These are phyloP conservation scores for Bisporella sp. DNA, from an alignment of 2,329 filamentous ascomycete genomes.

Conservation along the genomic window DNA sequence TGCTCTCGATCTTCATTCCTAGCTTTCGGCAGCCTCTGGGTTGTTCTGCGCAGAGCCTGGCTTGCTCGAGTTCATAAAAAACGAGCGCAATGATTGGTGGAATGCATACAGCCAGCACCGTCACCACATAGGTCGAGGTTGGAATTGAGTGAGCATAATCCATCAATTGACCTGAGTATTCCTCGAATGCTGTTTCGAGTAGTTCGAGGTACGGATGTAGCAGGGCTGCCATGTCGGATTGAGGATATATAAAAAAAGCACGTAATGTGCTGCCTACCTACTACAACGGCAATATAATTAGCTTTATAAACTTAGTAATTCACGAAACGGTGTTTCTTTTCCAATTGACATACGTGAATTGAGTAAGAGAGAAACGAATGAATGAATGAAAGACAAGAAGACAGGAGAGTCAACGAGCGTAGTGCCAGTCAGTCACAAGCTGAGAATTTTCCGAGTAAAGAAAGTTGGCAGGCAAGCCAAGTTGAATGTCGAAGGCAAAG, in stretches of 20 bases:
- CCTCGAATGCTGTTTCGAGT: slow-evolving; percentile 19
- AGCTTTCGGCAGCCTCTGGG: slow-evolving; percentile 45
- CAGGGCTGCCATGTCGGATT: slow-evolving; percentile 17
- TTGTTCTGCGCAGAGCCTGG: slow-evolving; percentile 24
- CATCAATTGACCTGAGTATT: slow-evolving; percentile 22
- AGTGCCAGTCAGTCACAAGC: too few relatives aligned
- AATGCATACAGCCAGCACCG: slow-evolving; percentile 24
- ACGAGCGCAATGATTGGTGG: slow-evolving; percentile 25
- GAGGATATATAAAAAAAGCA: slow-evolving; percentile 12
- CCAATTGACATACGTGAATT: background rate
- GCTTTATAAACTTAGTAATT: too few relatives aligned
- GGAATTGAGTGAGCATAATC: slow-evolving; percentile 22
- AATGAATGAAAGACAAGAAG: too few relatives aligned
- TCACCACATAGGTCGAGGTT: slow-evolving; percentile 23
- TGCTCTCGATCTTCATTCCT: slow-evolving; percentile 40
- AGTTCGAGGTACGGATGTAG: slow-evolving; percentile 20
- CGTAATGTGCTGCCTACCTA: slow-evolving; percentile 19
- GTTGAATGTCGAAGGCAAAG: too few relatives aligned
- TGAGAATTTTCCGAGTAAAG: too few relatives aligned
- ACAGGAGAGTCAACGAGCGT: too few relatives aligned
- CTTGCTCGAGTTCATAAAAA: slow-evolving; percentile 26
- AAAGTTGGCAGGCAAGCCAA: too few relatives aligned
- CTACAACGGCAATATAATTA: slow-evolving; percentile 5
- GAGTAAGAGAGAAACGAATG: background rate
- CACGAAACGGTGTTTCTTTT: too few relatives aligned